These are phyloP conservation scores for Aspergillus fijiensis DNA, from an alignment of 2,329 filamentous ascomycete species.

Conservation along the genomic window DNA sequence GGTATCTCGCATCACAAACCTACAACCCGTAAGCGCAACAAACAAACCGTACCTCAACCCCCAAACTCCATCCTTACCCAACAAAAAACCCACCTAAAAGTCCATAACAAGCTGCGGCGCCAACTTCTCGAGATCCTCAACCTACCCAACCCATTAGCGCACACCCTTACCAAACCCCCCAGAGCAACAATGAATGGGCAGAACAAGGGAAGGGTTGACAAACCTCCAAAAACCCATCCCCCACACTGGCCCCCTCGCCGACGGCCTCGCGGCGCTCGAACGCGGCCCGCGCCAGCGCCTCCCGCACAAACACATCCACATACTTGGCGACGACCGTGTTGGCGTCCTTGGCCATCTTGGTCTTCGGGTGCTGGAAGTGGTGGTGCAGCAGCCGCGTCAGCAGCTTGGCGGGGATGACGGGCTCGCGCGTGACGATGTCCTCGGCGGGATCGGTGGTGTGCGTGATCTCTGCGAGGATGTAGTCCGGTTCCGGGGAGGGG, in stretches of 20 bases:
- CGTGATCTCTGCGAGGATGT: slow-evolving; percentile 48
- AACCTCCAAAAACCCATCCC: slow-evolving; percentile 70
- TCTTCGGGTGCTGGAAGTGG: slow-evolving; percentile 69
- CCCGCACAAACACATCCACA: slow-evolving; percentile 84
- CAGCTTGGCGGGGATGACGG: slow-evolving; percentile 68
- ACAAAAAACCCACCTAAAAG: slow-evolving; percentile 54
- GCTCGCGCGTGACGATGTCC: slow-evolving; percentile 36
- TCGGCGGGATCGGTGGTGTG: slow-evolving; percentile 23
- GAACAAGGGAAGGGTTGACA: slow-evolving; percentile 28
- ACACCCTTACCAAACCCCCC: not conserved
- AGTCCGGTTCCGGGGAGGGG: slow-evolving; percentile 35
- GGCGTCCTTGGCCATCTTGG: slow-evolving; percentile 73
- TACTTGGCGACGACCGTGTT: slow-evolving; percentile 78
- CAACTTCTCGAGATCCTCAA: slow-evolving; percentile 87
- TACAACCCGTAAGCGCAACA: no score
- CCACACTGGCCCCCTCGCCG: slow-evolving; percentile 35
- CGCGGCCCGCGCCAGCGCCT: slow-evolving; percentile 78
- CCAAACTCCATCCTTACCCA: not conserved
- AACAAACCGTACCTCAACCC: not conserved
- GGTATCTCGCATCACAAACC: not conserved
- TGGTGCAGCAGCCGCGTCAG: slow-evolving; percentile 76
- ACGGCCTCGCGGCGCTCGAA: slow-evolving; percentile 61
- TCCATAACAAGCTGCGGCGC: slow-evolving; percentile 83
- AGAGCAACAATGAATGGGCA: no score
- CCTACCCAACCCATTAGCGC: slow-evolving; percentile 51